phyloP scores from a whole-genome alignment of 1,284 basidiomycete species.

The Prillingera fragicola region DNA sequence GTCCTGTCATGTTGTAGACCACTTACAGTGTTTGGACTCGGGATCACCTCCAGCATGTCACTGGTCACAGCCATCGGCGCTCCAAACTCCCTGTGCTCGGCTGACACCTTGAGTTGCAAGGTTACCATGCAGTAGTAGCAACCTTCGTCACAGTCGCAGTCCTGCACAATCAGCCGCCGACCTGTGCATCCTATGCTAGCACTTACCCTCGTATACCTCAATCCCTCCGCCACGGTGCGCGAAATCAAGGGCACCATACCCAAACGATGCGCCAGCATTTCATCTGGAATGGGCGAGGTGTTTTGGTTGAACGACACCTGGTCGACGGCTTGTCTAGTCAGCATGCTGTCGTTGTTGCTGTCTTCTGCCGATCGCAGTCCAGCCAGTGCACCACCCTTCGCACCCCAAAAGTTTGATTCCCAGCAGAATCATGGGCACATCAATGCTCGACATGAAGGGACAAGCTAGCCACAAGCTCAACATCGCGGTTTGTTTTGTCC shows the following conservation, averaged over 20 bases:
- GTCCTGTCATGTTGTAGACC: neutral
- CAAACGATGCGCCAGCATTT: slow-evolving; percentile 93
- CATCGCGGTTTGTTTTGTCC: neutral
- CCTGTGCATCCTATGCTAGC: neutral
- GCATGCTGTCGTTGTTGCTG: too few species aligned
- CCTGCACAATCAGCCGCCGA: slow-evolving; percentile 20
- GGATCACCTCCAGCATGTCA: slow-evolving; percentile 43
- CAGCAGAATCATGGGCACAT: neutral
- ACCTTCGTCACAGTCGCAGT: slow-evolving; percentile 49
- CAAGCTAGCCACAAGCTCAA: neutral
- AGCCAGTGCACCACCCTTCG: neutral
- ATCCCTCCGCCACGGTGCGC: slow-evolving; percentile 72
- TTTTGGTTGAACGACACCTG: slow-evolving; percentile 90
- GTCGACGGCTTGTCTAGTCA: slow-evolving; percentile 76
- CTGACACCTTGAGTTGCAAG: slow-evolving; percentile 40
- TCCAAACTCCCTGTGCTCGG: slow-evolving; percentile 18
- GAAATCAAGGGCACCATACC: slow-evolving; percentile 91
- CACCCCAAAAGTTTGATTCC: neutral
- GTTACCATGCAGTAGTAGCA: slow-evolving; percentile 48
- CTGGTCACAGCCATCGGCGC: slow-evolving; percentile 42
- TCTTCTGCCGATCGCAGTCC: neutral
- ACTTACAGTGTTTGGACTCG: slow-evolving; percentile 28
- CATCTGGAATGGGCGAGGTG: slow-evolving; percentile 90
- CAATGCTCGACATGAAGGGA: neutral
- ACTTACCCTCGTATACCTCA: slow-evolving; percentile 56